phyloP scores from a whole-genome alignment of 139 green algal genomes.

The Astrephomene gubernaculifera region DNA sequence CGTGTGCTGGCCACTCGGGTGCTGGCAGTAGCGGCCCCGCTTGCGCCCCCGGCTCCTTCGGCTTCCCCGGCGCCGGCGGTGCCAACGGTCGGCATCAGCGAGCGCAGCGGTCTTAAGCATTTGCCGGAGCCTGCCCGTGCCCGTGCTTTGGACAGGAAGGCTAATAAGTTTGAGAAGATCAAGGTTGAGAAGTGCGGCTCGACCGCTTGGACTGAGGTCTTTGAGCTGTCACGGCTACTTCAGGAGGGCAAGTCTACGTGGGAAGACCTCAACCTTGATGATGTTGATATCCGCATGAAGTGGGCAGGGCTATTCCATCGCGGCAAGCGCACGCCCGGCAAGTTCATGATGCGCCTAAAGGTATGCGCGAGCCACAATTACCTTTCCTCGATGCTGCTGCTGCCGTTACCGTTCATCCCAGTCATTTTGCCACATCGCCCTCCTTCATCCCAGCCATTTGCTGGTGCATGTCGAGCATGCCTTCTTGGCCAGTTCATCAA shows the following conservation, averaged over 20 bases:
- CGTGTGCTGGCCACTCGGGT: background rate
- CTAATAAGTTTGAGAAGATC: slow-evolving; percentile 84
- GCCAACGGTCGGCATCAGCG: background rate
- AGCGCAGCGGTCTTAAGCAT: slow-evolving; percentile 68
- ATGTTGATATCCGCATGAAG: slow-evolving; percentile 97
- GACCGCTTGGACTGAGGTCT: slow-evolving; percentile 81
- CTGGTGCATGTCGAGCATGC: too few species aligned
- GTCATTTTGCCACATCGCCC: too few species aligned
- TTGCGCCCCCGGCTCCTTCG: too few species aligned
- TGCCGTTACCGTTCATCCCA: too few species aligned
- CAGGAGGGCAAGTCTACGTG: slow-evolving; percentile 79
- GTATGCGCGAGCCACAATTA: slow-evolving; percentile 42
- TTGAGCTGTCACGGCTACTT: slow-evolving; percentile 70
- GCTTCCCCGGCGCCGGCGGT: background rate
- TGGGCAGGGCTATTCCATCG: slow-evolving; percentile 98
- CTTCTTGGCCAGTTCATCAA: background rate
- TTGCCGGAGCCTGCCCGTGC: slow-evolving; percentile 70
- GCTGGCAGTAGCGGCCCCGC: background rate
- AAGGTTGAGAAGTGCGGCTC: slow-evolving; percentile 88
- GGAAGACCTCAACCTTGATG: slow-evolving; percentile 90
- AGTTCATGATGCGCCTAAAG: slow-evolving; percentile 99
- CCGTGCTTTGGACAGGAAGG: slow-evolving; percentile 74
- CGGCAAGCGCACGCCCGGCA: slow-evolving; percentile 89
- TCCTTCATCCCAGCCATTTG: too few species aligned
- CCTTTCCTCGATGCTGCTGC: too few species aligned